Evolutionary conservation across 257 asterid species (phyloP), one percentile per base, ranked within the genome.

Genomic region (Cynanchum wilfordii): DNA sequence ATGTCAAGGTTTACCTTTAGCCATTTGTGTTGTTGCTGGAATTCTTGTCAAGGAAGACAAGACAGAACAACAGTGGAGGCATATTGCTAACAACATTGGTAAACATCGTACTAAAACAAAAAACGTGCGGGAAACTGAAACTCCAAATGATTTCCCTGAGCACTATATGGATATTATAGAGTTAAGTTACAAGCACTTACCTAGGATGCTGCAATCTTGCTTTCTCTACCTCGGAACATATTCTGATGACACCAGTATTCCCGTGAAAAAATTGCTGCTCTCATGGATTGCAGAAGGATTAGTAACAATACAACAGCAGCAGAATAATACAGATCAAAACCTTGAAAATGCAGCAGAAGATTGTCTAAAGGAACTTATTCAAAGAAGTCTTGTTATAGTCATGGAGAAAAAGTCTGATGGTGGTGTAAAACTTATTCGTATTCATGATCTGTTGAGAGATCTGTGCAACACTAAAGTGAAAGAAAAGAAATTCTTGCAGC

Each of bases 271-370:
- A 30, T 10, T 74, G 49, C 17, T 56, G 2, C 7, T 8, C 12
- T 10, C 58, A 13, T 74, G 78, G 78, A 59, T 66, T 5, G 73
- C 73, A 5, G 68, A 66, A 47, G 78, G 73, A 5, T 19, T 74
- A 3, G 33, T 66, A 0, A 47, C 55, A 1, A 10, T 25, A 25
- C 11, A 42, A 11, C 9, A 7, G 30, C 2, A 3, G 38, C 38
- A 33, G 38, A 2, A 33, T 33, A 12, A 22, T 17, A 4, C 3
- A n/a, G 54, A 66, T 9, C 38, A 22, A 19, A 54, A 55, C 15
- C 8, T 42, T 19, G 78, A 66, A 49, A 33, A 63, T 7, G 72
- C 66, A 16, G 77, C 77, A 38, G 19, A 64, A 30, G 40, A 27
- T 65, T 65, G 55, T 50, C 54, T 73, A 12, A 27, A 20, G 6